Percentiles rank a stretch among this genome's conserved stretches.
phyloP scores from a whole-genome alignment of 2,329 filamentous ascomycete genomes.

The Fusarium nurragi region DNA sequence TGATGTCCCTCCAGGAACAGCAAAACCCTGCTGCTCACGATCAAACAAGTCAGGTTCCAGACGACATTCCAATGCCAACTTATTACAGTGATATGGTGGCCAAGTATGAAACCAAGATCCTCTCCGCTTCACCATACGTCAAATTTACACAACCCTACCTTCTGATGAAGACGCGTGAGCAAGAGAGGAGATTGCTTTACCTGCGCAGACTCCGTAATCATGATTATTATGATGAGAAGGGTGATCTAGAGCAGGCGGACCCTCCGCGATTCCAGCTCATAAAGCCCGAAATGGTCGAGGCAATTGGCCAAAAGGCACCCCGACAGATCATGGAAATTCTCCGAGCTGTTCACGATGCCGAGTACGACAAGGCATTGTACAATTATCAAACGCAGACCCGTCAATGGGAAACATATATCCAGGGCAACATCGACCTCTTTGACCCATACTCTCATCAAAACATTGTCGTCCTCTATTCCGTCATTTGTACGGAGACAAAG shows the following conservation, averaged over 20 bases:
- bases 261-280: conserved; percentile 87
- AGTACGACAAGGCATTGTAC: conserved; percentile 94
- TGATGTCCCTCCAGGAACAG: conserved; percentile 54
- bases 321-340: conserved; percentile 91
- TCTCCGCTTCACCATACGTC: conserved; percentile 96
- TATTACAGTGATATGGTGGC: conserved; percentile 96
- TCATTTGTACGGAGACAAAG: conserved; percentile 92
- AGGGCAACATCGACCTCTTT: conserved; percentile 87
- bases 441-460: conserved; percentile 97
- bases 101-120: conserved; percentile 89
- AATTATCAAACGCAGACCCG: conserved; percentile 94
- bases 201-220: conserved; percentile 86
- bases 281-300: conserved; percentile 93
- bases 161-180: conserved; percentile 88
- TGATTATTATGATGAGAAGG: conserved; percentile 65
- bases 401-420: conserved; percentile 95
- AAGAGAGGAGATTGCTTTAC: conserved; percentile 85
- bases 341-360: conserved; percentile 93
- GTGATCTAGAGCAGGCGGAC: conserved; percentile 68
- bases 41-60: conserved; percentile 70
- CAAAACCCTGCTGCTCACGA: conserved; percentile 58
- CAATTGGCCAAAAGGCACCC: conserved; percentile 80
- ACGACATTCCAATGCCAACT: conserved; percentile 85
- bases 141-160: conserved; percentile 95
- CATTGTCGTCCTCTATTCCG: conserved; percentile 92